Evolutionary conservation across 768 basidiomycete species (phyloP).

Genomic region (Pulveroboletus frians): DNA sequence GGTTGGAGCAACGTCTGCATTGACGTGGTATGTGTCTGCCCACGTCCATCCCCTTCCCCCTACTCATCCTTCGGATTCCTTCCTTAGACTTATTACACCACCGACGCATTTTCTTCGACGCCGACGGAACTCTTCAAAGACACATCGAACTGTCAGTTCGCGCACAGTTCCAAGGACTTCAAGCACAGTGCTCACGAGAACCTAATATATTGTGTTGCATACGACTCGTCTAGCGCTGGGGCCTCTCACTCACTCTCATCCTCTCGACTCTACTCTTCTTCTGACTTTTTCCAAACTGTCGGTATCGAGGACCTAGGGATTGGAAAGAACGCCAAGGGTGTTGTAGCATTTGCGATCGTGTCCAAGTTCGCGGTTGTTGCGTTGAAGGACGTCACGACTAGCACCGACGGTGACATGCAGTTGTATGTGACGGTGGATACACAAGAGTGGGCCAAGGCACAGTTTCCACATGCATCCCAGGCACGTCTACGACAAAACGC

Average conservation of each 20-base stretch:
- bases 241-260: conserved; percentile 43
- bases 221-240: conserved; percentile 51
- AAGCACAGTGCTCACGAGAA: conserved; percentile 68
- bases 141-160: conserved; percentile 80
- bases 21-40: conserved; percentile 52
- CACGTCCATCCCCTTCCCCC: not conserved
- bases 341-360: conserved; percentile 91
- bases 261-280: conserved; percentile 74
- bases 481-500: conserved; percentile 82
- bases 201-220: conserved; percentile 88
- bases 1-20: conserved; percentile 59
- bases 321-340: conserved; percentile 77
- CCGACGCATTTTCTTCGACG: conserved; percentile 66
- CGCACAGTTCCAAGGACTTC: conserved; percentile 81
- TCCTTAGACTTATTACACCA: conserved; percentile 81
- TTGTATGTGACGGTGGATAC: conserved; percentile 86
- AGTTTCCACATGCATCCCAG: conserved; percentile 86
- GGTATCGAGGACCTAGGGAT: conserved; percentile 84
- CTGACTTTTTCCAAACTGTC: conserved; percentile 71
- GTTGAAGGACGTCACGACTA: conserved; percentile 59
- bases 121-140: conserved; percentile 60
- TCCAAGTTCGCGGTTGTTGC: conserved; percentile 92
- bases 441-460: conserved; percentile 78
- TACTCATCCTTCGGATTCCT: conserved; percentile 8
- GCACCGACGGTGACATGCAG: conserved; percentile 64